phyloP scores from a whole-genome alignment of 2,329 filamentous ascomycete species.

The Clonostachys chloroleuca region DNA sequence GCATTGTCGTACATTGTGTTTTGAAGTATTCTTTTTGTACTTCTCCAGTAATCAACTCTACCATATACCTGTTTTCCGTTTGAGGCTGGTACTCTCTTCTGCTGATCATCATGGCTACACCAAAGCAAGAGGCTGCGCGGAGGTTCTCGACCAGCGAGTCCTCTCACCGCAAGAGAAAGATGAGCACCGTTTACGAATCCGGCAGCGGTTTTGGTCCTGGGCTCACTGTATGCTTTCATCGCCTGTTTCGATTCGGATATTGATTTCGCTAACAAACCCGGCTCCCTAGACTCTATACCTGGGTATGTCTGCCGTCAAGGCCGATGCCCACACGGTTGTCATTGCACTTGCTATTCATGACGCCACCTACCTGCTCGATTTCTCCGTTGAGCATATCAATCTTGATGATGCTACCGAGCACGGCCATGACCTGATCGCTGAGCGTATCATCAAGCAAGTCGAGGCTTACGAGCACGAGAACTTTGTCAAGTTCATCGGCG shows the following conservation, averaged over 20 bases:
- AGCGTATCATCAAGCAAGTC: slow-evolving; percentile 55
- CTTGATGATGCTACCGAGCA: slow-evolving; percentile 13
- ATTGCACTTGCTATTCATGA: slow-evolving; percentile 70
- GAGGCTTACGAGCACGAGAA: slow-evolving; percentile 59
- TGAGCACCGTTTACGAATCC: slow-evolving; percentile 37
- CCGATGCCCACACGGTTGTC: slow-evolving; percentile 45
- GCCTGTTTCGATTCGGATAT: not conserved
- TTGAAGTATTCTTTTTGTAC: no score
- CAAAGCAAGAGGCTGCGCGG: not conserved
- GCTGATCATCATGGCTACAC: no score
- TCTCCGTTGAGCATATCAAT: slow-evolving; percentile 56
- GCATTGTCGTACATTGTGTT: no score
- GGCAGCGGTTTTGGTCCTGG: slow-evolving; percentile 37
- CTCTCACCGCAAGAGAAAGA: slow-evolving; percentile 37
- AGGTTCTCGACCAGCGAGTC: slow-evolving; percentile 38
- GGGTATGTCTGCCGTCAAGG: slow-evolving; percentile 54
- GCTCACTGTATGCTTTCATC: slow-evolving; percentile 30
- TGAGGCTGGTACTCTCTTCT: no score
- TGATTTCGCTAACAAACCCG: not conserved
- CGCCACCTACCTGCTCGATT: slow-evolving; percentile 71
- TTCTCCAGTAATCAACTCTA: no score
- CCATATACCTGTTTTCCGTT: no score
- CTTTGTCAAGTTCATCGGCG: slow-evolving; percentile 70
- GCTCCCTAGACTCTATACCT: slow-evolving; percentile 49
- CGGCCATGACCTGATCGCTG: slow-evolving; percentile 44